Base-by-base conservation (phyloP, 306 rosid species). In the Malus asiatica region DNA sequence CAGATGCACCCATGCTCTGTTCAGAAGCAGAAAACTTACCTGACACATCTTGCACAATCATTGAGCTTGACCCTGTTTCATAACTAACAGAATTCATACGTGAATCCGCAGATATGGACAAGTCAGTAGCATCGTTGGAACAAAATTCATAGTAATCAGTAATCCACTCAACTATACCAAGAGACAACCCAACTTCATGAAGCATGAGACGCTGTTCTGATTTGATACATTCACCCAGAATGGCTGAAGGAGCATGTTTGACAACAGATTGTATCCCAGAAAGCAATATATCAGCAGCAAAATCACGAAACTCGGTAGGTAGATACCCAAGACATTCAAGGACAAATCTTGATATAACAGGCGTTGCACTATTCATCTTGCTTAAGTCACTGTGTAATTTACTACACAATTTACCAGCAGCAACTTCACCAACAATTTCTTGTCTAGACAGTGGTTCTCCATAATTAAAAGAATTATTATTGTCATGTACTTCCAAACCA, bases 141-240 rank as follows among this genome's bases (percentile, higher is more conserved):
- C 81, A 82, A 72, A 92, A 80, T 71, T 84, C 79, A 79, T 77
- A 76, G 83, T 86, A 85, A 82, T 94, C 97, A 79, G 83, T 75
- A 62, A 89, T 89, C 98, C 98, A 94, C 83, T 90, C 96, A 9
- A 82, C 72, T 70, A 94, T 78, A 73, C 98, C 97, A 59, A 84
- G 87, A 73, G 90, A 86, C 51, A 92, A 77, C 64, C 98, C 98
- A 66, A 92, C 83, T 80, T 89, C 97, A 79, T 94, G 98, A 84
- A 94, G 95, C 95, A 89, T 88, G 68, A 94, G 79, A 64, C 82
- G 96, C 80, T 91, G 88, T 78, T 89, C 92, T 69, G 74, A 72
- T 75, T 80, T 84, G 81, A 66, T 87, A 85, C 95, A 89, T 80
- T 85, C 97, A 66, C 77, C 72, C 86, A 94, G 86, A 84, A 94